Evolutionary conservation across 2,329 filamentous ascomycete genomes (phyloP).

Genomic region (Lithohypha guttulata): DNA sequence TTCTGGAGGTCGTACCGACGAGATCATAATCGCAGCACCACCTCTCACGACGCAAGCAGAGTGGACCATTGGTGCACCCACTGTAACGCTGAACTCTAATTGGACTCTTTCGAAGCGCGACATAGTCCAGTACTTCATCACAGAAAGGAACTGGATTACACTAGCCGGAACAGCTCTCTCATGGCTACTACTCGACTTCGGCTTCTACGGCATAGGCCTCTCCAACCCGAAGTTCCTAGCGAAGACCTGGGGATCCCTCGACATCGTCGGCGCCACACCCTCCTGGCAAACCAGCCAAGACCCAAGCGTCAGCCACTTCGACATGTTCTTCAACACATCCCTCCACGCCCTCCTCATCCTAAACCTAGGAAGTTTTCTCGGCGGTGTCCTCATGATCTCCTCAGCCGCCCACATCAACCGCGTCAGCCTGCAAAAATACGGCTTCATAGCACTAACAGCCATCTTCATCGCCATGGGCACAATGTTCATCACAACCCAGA

Average conservation of each 20-base stretch:
- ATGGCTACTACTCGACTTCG: slow-evolving; percentile 48
- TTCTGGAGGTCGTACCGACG: slow-evolving; percentile 19
- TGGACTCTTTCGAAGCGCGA: slow-evolving; percentile 31
- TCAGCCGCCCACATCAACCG: slow-evolving; percentile 32
- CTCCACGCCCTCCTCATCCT: slow-evolving; percentile 31
- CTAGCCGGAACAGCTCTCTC: slow-evolving; percentile 38
- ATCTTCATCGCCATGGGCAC: slow-evolving; percentile 35
- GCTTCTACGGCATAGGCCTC: slow-evolving; percentile 47
- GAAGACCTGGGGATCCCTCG: slow-evolving; percentile 30
- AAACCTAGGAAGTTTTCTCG: slow-evolving; percentile 34
- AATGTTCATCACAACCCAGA: slow-evolving; percentile 32
- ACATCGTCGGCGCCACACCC: slow-evolving; percentile 24
- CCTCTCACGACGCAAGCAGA: slow-evolving; percentile 8
- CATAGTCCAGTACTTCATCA: slow-evolving; percentile 34
- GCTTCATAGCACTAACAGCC: slow-evolving; percentile 33
- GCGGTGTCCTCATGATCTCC: slow-evolving; percentile 32
- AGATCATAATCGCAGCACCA: no score
- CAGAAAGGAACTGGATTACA: slow-evolving; percentile 33
- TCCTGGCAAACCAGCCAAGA: slow-evolving; percentile 29
- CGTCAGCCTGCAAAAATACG: slow-evolving; percentile 34
- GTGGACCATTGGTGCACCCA: slow-evolving; percentile 21
- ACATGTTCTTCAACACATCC: slow-evolving; percentile 31
- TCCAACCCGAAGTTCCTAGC: slow-evolving; percentile 33
- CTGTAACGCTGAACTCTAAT: slow-evolving; percentile 31
- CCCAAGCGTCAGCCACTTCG: slow-evolving; percentile 33